phyloP scores from a whole-genome alignment of 164 flowering plant genomes.

The Vitis amurensis region DNA sequence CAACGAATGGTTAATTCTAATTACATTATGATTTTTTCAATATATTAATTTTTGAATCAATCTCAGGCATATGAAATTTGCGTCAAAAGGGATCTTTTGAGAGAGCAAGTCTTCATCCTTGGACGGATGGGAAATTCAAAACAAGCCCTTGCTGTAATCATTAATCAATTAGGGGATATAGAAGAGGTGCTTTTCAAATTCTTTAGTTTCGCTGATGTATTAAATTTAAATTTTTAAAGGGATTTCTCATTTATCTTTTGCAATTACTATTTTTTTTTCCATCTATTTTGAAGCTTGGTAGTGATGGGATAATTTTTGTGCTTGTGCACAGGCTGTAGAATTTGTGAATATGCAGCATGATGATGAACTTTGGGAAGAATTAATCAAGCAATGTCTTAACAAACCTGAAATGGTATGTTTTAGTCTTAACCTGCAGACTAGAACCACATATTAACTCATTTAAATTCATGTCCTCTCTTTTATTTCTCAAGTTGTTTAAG shows the following conservation, averaged over 20 bases:
- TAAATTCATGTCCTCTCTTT: too few relatives aligned
- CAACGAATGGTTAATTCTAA: neutral
- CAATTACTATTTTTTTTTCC: neutral
- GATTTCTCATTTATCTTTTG: neutral
- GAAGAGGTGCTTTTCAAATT: slow-evolving; percentile 58
- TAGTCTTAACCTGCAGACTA: neutral
- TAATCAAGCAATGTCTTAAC: slow-evolving; percentile 79
- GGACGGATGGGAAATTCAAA: slow-evolving; percentile 96
- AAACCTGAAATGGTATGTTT: slow-evolving; percentile 90
- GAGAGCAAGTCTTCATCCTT: slow-evolving; percentile 92
- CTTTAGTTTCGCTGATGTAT: neutral
- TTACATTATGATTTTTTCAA: neutral
- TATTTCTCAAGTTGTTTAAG: too few relatives aligned
- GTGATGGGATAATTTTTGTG: slow-evolving; percentile 7
- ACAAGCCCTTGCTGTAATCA: slow-evolving; percentile 85
- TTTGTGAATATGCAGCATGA: slow-evolving; percentile 92
- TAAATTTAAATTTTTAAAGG: neutral
- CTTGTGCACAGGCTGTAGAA: slow-evolving; percentile 78
- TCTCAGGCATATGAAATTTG: slow-evolving; percentile 91
- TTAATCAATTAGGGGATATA: slow-evolving; percentile 87
- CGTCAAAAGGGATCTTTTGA: slow-evolving; percentile 60
- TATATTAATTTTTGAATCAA: slow-evolving; percentile 10
- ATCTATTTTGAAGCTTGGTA: slow-evolving; percentile 2
- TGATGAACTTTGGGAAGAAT: slow-evolving; percentile 99
- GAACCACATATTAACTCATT: too few relatives aligned